Conservation (phyloP, 768 basidiomycete species). For the Coprinellus micaceus region DNA sequence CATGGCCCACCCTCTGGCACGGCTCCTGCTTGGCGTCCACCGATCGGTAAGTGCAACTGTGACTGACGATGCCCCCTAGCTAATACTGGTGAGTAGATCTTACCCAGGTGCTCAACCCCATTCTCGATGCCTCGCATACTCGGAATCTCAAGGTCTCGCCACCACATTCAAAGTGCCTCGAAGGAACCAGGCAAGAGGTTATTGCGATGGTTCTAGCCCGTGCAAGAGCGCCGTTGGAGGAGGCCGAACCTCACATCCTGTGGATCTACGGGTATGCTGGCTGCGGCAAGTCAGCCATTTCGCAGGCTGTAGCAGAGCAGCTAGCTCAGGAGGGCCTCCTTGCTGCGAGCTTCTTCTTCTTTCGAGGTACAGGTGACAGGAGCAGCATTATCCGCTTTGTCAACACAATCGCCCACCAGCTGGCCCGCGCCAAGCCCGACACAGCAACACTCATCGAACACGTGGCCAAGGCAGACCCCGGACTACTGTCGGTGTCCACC, state of each 20-base stretch:
- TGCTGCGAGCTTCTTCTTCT: conserved; percentile 16
- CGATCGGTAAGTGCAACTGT: too few relatives aligned
- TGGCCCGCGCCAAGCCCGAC: conserved; percentile 1
- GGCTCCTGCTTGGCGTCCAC: too few relatives aligned
- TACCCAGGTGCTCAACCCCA: not conserved
- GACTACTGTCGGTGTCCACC: conserved; percentile 3
- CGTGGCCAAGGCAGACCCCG: not conserved
- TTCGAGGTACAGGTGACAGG: not conserved
- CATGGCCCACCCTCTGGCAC: too few relatives aligned
- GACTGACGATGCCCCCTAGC: too few relatives aligned
- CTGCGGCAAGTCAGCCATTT: conserved; percentile 17
- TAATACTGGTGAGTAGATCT: too few relatives aligned
- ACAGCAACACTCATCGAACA: not conserved
- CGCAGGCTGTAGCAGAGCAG: conserved; percentile 12
- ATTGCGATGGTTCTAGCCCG: not conserved
- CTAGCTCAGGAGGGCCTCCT: not conserved
- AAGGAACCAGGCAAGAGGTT: not conserved
- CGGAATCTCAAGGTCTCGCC: not conserved
- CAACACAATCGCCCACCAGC: conserved; percentile 15
- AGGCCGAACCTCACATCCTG: conserved; percentile 1
- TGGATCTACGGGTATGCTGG: conserved; percentile 19
- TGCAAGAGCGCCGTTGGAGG: not conserved
- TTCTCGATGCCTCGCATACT: not conserved
- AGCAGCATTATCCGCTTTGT: conserved; percentile 5
- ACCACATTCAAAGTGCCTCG: not conserved